Evolutionary conservation across 495 filamentous ascomycete genomes (phyloP).

Genomic region (Aspergillus sparsus): DNA sequence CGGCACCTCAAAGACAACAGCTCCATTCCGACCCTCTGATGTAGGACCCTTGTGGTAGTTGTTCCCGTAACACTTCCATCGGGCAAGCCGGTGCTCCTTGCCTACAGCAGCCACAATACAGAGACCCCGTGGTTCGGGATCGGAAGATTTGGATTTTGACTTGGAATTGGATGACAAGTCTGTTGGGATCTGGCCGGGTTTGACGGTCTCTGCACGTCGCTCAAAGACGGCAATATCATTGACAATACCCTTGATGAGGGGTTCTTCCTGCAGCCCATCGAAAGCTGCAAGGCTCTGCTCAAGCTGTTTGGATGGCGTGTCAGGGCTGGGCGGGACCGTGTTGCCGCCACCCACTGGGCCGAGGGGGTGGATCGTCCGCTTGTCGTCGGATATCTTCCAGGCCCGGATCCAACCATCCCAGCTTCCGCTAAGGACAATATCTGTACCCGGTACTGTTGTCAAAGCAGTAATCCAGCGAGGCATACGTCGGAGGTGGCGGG

Average conservation of each 20-base stretch:
- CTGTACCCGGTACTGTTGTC: constrained; percentile 78
- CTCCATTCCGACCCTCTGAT: constrained; percentile 70
- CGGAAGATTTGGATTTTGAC: constrained; percentile 46
- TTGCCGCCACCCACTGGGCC: constrained; percentile 60
- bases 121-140: constrained; percentile 58
- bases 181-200: constrained; percentile 27
- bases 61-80: constrained; percentile 62
- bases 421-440: constrained; percentile 84
- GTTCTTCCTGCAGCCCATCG: constrained; percentile 25
- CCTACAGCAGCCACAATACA: constrained; percentile 81
- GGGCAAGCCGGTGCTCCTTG: constrained; percentile 79
- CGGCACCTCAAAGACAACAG: constrained; percentile 77
- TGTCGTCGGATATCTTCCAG: constrained; percentile 84
- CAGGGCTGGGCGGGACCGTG: constrained; percentile 22
- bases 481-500: constrained; percentile 42
- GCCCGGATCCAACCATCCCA: constrained; percentile 88
- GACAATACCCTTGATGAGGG: constrained; percentile 68
- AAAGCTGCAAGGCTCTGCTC: constrained; percentile 34
- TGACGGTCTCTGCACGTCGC: constrained; percentile 40
- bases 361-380: constrained; percentile 70
- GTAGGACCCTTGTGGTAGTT: constrained; percentile 46
- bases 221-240: constrained; percentile 88
- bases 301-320: constrained; percentile 43
- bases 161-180: constrained; percentile 51
- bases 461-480: constrained; percentile 91